Conservation (phyloP, 805 yeast species). For the Cephaloascus fragrans region DNA sequence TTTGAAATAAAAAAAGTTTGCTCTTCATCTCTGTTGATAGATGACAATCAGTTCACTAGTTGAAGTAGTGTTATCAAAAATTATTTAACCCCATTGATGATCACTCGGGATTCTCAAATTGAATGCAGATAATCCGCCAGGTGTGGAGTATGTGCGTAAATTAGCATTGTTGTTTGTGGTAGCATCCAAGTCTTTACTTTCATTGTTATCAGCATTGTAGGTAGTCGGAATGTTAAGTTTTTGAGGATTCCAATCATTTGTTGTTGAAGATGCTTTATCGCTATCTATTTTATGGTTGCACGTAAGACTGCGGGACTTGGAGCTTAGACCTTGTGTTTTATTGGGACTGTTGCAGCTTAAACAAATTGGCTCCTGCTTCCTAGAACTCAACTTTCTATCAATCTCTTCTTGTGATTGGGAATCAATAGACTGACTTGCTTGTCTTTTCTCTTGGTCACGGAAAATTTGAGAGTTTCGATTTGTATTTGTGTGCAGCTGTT, state of each 20-base stretch:
- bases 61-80: too few species aligned
- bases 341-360: background rate
- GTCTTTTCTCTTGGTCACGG: constrained; percentile 9
- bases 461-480: background rate
- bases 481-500: background rate
- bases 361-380: background rate
- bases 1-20: too few species aligned
- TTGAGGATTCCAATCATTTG: background rate
- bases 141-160: background rate
- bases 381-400: background rate
- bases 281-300: background rate
- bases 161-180: background rate
- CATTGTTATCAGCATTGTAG: background rate
- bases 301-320: background rate
- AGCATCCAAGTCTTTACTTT: background rate
- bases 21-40: too few species aligned
- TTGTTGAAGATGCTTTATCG: background rate
- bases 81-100: background rate
- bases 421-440: constrained; percentile 3
- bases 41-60: too few species aligned
- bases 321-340: background rate
- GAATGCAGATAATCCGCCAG: background rate
- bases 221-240: background rate
- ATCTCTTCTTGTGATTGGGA: constrained; percentile 5
- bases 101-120: background rate